These are phyloP conservation scores for Phylloporus rhodoxanthus DNA, from an alignment of 768 basidiomycete species.

Conservation along the genomic window DNA sequence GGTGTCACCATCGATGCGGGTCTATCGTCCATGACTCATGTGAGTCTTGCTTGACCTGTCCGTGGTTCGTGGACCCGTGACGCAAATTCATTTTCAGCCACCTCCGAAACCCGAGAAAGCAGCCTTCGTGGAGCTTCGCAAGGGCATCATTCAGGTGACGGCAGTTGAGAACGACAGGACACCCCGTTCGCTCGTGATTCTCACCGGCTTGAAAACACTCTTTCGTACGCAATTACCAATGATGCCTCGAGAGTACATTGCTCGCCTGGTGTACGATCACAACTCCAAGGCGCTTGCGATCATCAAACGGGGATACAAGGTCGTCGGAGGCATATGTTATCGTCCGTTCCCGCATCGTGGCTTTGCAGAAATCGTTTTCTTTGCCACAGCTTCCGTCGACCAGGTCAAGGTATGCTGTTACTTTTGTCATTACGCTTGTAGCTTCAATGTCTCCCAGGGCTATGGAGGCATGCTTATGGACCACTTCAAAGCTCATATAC, in stretches of 20 bases:
- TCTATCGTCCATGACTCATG: constrained; percentile 40
- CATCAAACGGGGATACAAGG: constrained; percentile 89
- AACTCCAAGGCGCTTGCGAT: constrained; percentile 94
- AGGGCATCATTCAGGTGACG: constrained; percentile 74
- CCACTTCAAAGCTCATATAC: constrained; percentile 91
- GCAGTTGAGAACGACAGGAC: constrained; percentile 80
- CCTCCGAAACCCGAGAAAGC: constrained; percentile 65
- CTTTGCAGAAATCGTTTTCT: constrained; percentile 98
- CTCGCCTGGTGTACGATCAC: constrained; percentile 85
- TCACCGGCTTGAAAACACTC: constrained; percentile 93
- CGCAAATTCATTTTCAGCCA: constrained; percentile 35
- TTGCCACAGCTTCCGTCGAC: constrained; percentile 92
- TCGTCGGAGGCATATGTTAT: constrained; percentile 96
- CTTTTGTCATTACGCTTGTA: not conserved
- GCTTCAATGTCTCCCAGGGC: constrained; percentile 49
- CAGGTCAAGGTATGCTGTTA: constrained; percentile 79
- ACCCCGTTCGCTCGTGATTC: constrained; percentile 72
- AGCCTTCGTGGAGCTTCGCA: constrained; percentile 72
- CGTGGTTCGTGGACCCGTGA: not conserved
- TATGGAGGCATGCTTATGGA: constrained; percentile 99
- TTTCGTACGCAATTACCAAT: constrained; percentile 97
- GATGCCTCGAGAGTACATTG: constrained; percentile 98
- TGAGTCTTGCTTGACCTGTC: constrained; percentile 28
- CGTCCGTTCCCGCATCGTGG: constrained; percentile 91
- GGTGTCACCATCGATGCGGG: constrained; percentile 74